phyloP scores from a whole-genome alignment of 352 stramenopile genomes.

The Globisporangium canariense region DNA sequence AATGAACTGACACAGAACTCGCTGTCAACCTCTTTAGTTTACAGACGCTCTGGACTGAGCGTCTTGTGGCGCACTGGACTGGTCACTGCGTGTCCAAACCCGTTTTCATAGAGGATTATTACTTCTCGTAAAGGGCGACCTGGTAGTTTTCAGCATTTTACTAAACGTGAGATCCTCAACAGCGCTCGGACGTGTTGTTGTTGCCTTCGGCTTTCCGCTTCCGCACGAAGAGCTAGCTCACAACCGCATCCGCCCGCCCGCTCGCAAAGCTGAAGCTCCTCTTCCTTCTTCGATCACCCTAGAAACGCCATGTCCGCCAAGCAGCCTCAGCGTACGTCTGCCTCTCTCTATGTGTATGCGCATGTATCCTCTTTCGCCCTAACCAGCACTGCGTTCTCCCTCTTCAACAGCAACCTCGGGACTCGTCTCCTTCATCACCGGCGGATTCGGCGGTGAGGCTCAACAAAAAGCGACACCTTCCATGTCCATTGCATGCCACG shows the following conservation, averaged over 20 bases:
- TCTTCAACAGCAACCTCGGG: conserved; percentile 62
- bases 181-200: conserved; percentile 31
- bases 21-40: too few relatives aligned
- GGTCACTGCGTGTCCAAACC: too few relatives aligned
- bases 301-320: conserved; percentile 32
- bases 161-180: conserved; percentile 36
- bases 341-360: not conserved
- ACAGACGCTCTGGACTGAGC: too few relatives aligned
- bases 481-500: not conserved
- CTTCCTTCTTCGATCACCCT: conserved; percentile 9
- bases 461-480: not conserved
- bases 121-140: too few relatives aligned
- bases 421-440: conserved; percentile 93
- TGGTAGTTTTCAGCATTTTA: conserved; percentile 2
- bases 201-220: too few relatives aligned
- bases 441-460: conserved; percentile 86
- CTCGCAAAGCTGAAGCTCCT: conserved; percentile 15
- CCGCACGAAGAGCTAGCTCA: not conserved
- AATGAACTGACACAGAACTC: too few relatives aligned
- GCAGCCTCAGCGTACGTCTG: conserved; percentile 19
- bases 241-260: conserved; percentile 11
- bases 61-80: too few relatives aligned
- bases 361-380: not conserved
- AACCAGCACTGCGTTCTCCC: not conserved
- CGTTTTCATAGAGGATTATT: too few relatives aligned